Evolutionary conservation across 768 basidiomycete genomes (phyloP), one percentile per base, ranked within the genome.

Genomic region (Epithele typhae): DNA sequence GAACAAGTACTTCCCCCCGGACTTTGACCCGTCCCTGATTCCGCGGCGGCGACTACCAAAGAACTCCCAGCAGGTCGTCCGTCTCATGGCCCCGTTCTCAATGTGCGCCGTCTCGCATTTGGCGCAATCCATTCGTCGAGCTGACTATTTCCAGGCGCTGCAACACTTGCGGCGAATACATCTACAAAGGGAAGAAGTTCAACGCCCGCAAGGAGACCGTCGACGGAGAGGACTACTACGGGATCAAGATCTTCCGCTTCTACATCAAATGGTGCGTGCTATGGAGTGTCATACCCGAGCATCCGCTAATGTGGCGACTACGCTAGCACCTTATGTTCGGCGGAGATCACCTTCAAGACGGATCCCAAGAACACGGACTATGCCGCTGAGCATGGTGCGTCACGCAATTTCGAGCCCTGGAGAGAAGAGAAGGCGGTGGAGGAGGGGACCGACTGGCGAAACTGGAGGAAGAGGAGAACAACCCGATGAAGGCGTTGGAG

Each of bases 131-230:
- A 2, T 15, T 11, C 33, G 14, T n/a, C 9, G 33, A 22, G 15
- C 22, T 49, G 33, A 54, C 36, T 14, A 19, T 24, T 24, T 38
- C 5, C 37, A 91, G 89, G 88, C 82, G 90, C 57, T 88, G 87
- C 60, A 94, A 92, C 58, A 91, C 91, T 3, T 99, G 96, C 59
- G 96, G 94, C 39, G 96, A 99, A 69, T 99, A 98, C 60, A 88
- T 99, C 45, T 95, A 97, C 69, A 97, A 99, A 65, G 96, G 96
- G 38, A 99, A 99, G 75, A 99, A 99, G 68, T 99, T 99, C 74
- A 98, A 99, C 58, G 96, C 96, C 5, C 78, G 95, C 40, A 98
- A 99, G 64, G 96, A 99, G 71, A 98, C 95, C 0, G 96, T 96
- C 8, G 87, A 92, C 1, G 92, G 90, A 0, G 95, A 98, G 63